phyloP scores from a whole-genome alignment of 2,329 filamentous ascomycete genomes.

The Aureobasidium sp. region DNA sequence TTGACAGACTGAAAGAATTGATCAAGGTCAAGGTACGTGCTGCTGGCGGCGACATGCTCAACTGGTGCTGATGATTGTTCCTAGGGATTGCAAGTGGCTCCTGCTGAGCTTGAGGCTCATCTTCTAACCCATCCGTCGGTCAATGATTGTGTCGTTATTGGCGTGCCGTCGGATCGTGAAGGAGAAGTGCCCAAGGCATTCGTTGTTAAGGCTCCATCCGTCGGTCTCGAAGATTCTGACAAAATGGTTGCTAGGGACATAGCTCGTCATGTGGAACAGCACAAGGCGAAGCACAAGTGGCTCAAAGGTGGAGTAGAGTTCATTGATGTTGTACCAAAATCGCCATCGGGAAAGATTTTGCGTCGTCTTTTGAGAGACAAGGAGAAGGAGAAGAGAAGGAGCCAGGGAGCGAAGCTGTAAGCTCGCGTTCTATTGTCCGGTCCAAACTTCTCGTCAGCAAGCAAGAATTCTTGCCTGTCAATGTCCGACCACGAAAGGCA shows the following conservation, averaged over 20 bases:
- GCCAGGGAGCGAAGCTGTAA: conserved; percentile 17
- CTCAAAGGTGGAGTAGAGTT: conserved; percentile 54
- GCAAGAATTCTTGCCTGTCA: background rate
- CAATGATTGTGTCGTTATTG: conserved; percentile 73
- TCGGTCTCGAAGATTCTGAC: conserved; percentile 47
- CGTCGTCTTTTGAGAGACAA: conserved; percentile 59
- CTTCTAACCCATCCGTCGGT: conserved; percentile 67
- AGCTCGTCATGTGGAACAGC: conserved; percentile 51
- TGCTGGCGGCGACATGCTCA: background rate
- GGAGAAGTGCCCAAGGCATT: conserved; percentile 59
- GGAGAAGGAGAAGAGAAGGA: conserved; percentile 54
- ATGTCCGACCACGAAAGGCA: background rate
- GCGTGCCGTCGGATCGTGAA: conserved; percentile 56
- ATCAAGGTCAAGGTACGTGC: conserved; percentile 65
- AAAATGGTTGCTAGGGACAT: conserved; percentile 45
- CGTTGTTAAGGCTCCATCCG: conserved; percentile 50
- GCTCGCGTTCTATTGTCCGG: background rate
- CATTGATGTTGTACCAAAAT: conserved; percentile 46
- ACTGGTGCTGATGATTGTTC: background rate
- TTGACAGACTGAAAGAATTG: conserved; percentile 72
- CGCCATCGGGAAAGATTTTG: conserved; percentile 54
- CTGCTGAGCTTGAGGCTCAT: conserved; percentile 75
- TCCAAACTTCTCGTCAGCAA: background rate
- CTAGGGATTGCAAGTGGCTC: conserved; percentile 67
- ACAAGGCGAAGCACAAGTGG: conserved; percentile 58